phyloP scores from a whole-genome alignment of 805 yeast genomes.

The Teunomyces panamensis region DNA sequence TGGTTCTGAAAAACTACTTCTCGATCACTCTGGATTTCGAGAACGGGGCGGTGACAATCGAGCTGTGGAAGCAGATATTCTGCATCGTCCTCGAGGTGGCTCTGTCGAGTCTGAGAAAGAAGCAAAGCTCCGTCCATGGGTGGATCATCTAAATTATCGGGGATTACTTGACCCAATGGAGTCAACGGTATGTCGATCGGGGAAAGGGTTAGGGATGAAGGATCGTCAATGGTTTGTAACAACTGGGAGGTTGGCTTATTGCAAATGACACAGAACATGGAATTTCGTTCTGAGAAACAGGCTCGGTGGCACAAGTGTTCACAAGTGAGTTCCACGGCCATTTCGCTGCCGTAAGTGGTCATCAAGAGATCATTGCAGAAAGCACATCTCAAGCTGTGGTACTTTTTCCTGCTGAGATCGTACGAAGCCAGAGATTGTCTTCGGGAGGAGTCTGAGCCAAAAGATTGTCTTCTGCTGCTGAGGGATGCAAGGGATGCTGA shows the following conservation, averaged over 20 bases:
- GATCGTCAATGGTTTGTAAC: neutral
- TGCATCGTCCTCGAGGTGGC: neutral
- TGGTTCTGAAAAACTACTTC: neutral
- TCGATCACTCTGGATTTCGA: neutral
- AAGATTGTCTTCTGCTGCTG: neutral
- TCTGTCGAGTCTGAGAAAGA: neutral
- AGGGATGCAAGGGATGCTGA: constrained; percentile 6
- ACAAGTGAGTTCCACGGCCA: constrained; percentile 18
- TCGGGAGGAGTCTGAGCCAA: neutral
- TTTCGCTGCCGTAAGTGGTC: constrained; percentile 15
- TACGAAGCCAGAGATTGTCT: constrained; percentile 1
- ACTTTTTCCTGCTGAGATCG: neutral
- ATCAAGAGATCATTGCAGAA: constrained; percentile 17
- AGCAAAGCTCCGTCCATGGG: neutral
- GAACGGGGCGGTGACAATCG: neutral
- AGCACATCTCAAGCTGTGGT: constrained; percentile 11
- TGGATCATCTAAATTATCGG: constrained; percentile 11
- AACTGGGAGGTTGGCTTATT: neutral
- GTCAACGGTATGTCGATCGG: constrained; percentile 9
- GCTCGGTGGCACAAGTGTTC: constrained; percentile 24
- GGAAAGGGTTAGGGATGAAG: constrained; percentile 1
- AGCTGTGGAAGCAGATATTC: neutral
- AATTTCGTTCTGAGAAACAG: constrained; percentile 13
- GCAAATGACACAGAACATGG: neutral
- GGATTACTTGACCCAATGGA: constrained; percentile 12